A percentile compares a stretch with the other conserved stretches of the same genome.
phyloP scores from a whole-genome alignment of 306 rosid species.

The Cicer cuneatum region DNA sequence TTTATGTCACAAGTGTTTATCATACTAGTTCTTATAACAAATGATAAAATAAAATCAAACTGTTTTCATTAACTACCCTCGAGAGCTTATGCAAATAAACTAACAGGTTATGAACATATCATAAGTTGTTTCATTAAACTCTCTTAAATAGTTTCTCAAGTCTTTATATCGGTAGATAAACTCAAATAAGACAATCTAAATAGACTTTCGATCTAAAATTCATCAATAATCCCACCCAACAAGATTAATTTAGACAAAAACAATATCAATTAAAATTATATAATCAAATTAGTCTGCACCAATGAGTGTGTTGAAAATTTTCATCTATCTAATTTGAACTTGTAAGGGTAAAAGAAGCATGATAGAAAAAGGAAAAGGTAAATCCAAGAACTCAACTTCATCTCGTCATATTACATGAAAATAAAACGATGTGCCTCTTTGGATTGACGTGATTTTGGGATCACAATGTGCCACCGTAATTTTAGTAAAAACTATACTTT shows the following conservation, averaged over 20 bases:
- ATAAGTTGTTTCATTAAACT: not conserved
- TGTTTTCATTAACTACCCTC: not conserved
- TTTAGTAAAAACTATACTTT: too few species aligned
- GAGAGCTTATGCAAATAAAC: not conserved
- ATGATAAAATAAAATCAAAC: not conserved
- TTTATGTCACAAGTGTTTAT: not conserved
- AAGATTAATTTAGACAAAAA: too few species aligned
- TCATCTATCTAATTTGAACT: not conserved
- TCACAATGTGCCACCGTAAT: too few species aligned
- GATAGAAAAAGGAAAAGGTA: not conserved
- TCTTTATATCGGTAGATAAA: not conserved
- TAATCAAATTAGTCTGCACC: constrained; percentile 7
- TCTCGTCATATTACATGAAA: not conserved
- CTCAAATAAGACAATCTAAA: not conserved
- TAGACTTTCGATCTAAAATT: not conserved
- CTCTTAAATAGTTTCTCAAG: not conserved
- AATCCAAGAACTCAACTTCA: not conserved
- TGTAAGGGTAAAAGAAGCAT: constrained; percentile 9
- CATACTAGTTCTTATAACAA: not conserved
- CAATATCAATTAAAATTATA: not conserved
- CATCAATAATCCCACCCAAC: too few species aligned
- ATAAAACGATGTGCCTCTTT: not conserved
- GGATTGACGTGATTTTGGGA: too few species aligned
- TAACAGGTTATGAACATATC: not conserved
- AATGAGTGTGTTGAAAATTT: constrained; percentile 19